Evolutionary conservation across 2,329 filamentous ascomycete genomes (phyloP).

Genomic region (Nemania diffusa): DNA sequence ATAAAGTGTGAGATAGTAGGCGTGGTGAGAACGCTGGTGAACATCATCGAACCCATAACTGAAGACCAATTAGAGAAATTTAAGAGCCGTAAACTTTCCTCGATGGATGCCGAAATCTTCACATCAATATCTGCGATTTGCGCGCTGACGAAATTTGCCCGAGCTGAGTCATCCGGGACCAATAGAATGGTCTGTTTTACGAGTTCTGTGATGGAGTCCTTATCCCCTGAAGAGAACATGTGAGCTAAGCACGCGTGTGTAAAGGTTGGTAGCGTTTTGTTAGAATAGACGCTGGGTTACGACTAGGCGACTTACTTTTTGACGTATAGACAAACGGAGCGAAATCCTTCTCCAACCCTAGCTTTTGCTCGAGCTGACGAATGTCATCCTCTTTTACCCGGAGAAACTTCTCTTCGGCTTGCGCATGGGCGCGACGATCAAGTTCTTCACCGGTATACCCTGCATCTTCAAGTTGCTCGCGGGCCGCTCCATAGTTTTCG

Average conservation of each 20-base stretch:
- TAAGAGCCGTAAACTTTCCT: slow-evolving; percentile 38
- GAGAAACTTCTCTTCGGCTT: slow-evolving; percentile 37
- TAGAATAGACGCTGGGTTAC: neutral
- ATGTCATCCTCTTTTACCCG: slow-evolving; percentile 39
- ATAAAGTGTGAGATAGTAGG: slow-evolving; percentile 42
- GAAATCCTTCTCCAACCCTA: slow-evolving; percentile 39
- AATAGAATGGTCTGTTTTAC: slow-evolving; percentile 38
- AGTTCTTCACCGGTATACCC: slow-evolving; percentile 34
- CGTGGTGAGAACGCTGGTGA: slow-evolving; percentile 36
- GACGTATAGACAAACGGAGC: slow-evolving; percentile 40
- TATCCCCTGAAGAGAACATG: slow-evolving; percentile 20
- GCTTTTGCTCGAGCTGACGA: slow-evolving; percentile 39
- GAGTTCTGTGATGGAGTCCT: slow-evolving; percentile 40
- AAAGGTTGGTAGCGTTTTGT: neutral
- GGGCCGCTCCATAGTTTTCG: slow-evolving; percentile 37
- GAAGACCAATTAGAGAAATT: slow-evolving; percentile 39
- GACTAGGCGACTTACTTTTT: slow-evolving; percentile 31
- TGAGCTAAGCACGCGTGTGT: slow-evolving; percentile 18
- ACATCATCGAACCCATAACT: slow-evolving; percentile 35
- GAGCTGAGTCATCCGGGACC: slow-evolving; percentile 39
- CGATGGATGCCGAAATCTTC: slow-evolving; percentile 38
- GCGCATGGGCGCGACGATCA: slow-evolving; percentile 32
- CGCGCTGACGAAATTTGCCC: slow-evolving; percentile 39
- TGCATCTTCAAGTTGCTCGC: slow-evolving; percentile 35
- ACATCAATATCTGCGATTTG: slow-evolving; percentile 40